These are phyloP conservation scores for Camellia granthamiana DNA, from an alignment of 148 eudicot genomes.

Conservation along the genomic window DNA sequence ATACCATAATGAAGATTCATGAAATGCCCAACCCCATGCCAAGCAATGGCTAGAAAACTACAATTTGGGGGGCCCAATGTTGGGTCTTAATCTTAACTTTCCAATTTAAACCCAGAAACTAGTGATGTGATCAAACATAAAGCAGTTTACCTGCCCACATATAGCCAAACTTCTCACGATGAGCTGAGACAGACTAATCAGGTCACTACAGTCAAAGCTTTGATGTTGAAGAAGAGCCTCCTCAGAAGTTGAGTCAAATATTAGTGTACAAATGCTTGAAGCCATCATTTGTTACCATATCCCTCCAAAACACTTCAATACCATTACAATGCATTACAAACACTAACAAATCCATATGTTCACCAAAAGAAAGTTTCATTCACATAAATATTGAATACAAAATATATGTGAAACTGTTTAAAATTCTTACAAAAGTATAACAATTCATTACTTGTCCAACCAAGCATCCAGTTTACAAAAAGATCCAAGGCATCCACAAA, in stretches of 20 bases:
- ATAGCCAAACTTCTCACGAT: slow-evolving; percentile 57
- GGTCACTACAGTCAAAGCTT: slow-evolving; percentile 37
- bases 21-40: background rate
- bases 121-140: slow-evolving; percentile 1
- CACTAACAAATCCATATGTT: no score
- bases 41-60: background rate
- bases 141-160: slow-evolving; percentile 48
- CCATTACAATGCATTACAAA: no score
- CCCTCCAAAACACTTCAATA: no score
- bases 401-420: no score
- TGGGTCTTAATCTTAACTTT: background rate
- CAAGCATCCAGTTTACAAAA: no score
- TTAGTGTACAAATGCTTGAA: slow-evolving; percentile 76
- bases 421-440: no score
- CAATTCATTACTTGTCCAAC: no score
- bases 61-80: background rate
- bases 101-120: background rate
- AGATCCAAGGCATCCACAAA: no score
- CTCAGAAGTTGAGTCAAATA: slow-evolving; percentile 69
- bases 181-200: slow-evolving; percentile 48
- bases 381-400: no score
- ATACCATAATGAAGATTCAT: background rate
- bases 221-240: slow-evolving; percentile 54
- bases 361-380: no score
- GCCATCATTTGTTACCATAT: no score